Percentiles rank a stretch among this genome's conserved stretches.
Evolutionary conservation across 306 rosid genomes (phyloP).

Genomic region (Corylus avellana): DNA sequence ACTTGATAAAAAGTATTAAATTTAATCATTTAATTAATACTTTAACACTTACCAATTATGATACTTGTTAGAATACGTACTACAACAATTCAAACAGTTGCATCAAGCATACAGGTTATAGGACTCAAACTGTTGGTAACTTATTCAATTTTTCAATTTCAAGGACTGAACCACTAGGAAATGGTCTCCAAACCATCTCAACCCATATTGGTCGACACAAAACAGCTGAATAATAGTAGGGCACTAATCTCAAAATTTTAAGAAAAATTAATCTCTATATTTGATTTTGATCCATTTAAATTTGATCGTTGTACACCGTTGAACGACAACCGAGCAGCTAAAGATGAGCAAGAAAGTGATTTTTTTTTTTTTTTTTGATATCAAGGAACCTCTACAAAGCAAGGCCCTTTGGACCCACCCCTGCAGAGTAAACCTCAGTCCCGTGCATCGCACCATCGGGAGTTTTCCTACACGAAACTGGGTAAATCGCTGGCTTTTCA

Average conservation of each 20-base stretch:
- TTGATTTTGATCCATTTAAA: not conserved
- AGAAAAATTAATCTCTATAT: not conserved
- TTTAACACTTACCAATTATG: no score
- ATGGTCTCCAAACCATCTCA: not conserved
- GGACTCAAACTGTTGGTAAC: not conserved
- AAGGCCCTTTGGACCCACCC: no score
- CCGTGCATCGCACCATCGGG: no score
- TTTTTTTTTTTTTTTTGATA: no score
- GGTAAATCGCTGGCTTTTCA: no score
- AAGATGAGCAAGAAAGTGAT: not conserved
- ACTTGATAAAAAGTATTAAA: no score
- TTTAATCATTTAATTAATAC: no score
- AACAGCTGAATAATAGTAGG: not conserved
- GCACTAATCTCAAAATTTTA: not conserved
- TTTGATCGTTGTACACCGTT: not conserved
- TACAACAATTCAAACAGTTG: not conserved
- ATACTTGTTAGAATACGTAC: no score
- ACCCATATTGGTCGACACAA: not conserved
- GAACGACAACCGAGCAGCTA: not conserved
- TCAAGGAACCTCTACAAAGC: no score
- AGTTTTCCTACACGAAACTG: no score
- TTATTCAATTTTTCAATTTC: not conserved
- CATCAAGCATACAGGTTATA: not conserved
- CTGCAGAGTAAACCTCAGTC: no score
- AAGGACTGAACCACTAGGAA: not conserved